These are phyloP conservation scores for Geosmithia flava DNA, from an alignment of 2,329 filamentous ascomycete species.

Conservation along the genomic window DNA sequence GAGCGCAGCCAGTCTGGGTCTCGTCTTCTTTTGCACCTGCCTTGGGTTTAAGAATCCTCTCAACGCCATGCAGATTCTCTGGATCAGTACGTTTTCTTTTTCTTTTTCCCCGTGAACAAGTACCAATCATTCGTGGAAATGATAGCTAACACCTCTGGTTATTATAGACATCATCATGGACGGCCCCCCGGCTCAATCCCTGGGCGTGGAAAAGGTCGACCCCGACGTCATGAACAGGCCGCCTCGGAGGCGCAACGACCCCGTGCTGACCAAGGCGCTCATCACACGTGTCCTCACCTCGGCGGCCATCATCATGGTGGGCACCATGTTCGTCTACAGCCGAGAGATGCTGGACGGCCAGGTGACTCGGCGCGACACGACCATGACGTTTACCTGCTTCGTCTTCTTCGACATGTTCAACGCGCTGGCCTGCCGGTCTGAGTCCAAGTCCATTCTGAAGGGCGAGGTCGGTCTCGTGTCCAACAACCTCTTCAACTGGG, in stretches of 20 bases:
- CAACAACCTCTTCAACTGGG: slow-evolving; percentile 95
- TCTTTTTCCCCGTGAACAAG: too few relatives aligned
- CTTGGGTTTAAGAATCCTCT: slow-evolving; percentile 90
- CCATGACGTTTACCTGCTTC: slow-evolving; percentile 98
- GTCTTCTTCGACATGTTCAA: slow-evolving; percentile 99
- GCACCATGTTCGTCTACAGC: slow-evolving; percentile 83
- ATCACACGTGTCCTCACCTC: slow-evolving; percentile 79
- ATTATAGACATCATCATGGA: slow-evolving; percentile 94
- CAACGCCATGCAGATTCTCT: slow-evolving; percentile 98
- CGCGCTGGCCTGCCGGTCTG: slow-evolving; percentile 82
- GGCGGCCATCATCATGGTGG: slow-evolving; percentile 79
- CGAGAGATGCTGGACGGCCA: slow-evolving; percentile 81
- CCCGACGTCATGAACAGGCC: slow-evolving; percentile 87
- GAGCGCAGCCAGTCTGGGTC: slow-evolving; percentile 79
- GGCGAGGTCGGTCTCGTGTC: slow-evolving; percentile 75
- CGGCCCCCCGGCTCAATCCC: slow-evolving; percentile 89
- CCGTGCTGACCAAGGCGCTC: slow-evolving; percentile 77
- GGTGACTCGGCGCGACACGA: slow-evolving; percentile 88
- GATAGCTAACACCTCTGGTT: neutral
- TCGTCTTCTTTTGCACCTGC: slow-evolving; percentile 86
- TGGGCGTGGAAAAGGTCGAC: slow-evolving; percentile 91
- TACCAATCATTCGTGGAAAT: neutral
- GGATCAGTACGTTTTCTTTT: slow-evolving; percentile 69
- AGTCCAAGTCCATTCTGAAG: slow-evolving; percentile 75
- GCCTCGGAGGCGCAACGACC: slow-evolving; percentile 70